Conservation (phyloP, 495 filamentous ascomycete genomes). For the Annulohypoxylon maeteangense region DNA sequence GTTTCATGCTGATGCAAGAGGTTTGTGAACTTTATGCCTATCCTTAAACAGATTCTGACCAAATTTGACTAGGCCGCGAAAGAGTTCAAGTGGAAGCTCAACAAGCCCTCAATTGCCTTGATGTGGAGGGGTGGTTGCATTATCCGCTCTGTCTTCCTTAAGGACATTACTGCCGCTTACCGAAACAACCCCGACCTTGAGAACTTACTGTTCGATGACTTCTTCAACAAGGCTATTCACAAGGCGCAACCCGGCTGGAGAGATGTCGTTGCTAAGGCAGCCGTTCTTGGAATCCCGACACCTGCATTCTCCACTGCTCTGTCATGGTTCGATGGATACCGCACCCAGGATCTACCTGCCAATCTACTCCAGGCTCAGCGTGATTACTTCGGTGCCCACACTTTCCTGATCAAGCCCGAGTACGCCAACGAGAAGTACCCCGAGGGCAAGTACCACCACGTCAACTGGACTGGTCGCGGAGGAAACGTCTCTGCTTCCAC, state of each 20-base stretch:
- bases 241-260: slow-evolving; percentile 95
- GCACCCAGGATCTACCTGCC: slow-evolving; percentile 92
- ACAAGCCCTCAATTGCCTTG: slow-evolving; percentile 99
- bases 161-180: slow-evolving; percentile 98
- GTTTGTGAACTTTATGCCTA: slow-evolving; percentile 62
- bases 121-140: slow-evolving; percentile 99
- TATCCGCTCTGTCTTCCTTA: slow-evolving; percentile 99
- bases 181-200: slow-evolving; percentile 93
- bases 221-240: slow-evolving; percentile 99
- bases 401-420: slow-evolving; percentile 97
- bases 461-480: slow-evolving; percentile 99
- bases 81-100: slow-evolving; percentile 97
- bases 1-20: slow-evolving; percentile 99
- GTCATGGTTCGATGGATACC: slow-evolving; percentile 98
- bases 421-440: slow-evolving; percentile 83
- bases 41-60: slow-evolving; percentile 31
- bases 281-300: slow-evolving; percentile 91
- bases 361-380: slow-evolving; percentile 98
- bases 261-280: slow-evolving; percentile 90
- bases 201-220: slow-evolving; percentile 97
- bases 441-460: slow-evolving; percentile 90
- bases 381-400: slow-evolving; percentile 99
- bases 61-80: slow-evolving; percentile 75
- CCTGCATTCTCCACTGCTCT: slow-evolving; percentile 96
- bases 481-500: slow-evolving; percentile 97